These are phyloP conservation scores for Ophiostoma ips DNA, from an alignment of 2,329 filamentous ascomycete genomes.

Conservation along the genomic window DNA sequence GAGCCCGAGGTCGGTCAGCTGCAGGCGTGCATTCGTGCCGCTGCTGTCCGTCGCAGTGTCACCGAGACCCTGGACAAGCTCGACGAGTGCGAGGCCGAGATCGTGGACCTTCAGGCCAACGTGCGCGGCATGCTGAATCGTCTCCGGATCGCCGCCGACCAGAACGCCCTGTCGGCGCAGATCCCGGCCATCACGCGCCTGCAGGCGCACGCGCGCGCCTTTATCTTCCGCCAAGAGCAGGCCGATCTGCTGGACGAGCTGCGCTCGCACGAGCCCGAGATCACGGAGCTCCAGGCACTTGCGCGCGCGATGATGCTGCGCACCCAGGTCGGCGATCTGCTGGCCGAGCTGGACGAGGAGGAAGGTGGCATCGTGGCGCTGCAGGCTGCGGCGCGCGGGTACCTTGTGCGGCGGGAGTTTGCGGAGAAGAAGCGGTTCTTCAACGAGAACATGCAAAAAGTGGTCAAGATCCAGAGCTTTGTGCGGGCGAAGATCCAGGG, in stretches of 20 bases:
- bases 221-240: slow-evolving; percentile 45
- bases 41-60: slow-evolving; percentile 37
- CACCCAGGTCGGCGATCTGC: slow-evolving; percentile 54
- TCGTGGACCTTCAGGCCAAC: slow-evolving; percentile 41
- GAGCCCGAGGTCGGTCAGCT: slow-evolving; percentile 30
- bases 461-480: slow-evolving; percentile 97
- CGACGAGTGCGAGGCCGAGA: slow-evolving; percentile 28
- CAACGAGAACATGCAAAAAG: slow-evolving; percentile 95
- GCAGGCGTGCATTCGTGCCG: slow-evolving; percentile 39
- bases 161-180: slow-evolving; percentile 43
- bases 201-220: slow-evolving; percentile 56
- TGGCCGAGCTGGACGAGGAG: slow-evolving; percentile 67
- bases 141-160: slow-evolving; percentile 32
- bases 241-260: slow-evolving; percentile 54
- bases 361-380: slow-evolving; percentile 64
- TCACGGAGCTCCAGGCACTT: slow-evolving; percentile 59
- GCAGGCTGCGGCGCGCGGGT: slow-evolving; percentile 61
- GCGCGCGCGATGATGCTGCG: slow-evolving; percentile 68
- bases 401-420: slow-evolving; percentile 60
- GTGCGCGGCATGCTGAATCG: slow-evolving; percentile 49
- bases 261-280: slow-evolving; percentile 49
- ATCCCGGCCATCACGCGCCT: slow-evolving; percentile 43
- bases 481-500: slow-evolving; percentile 89
- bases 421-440: slow-evolving; percentile 79
- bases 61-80: slow-evolving; percentile 34